Evolutionary conservation across 2,329 filamentous ascomycete genomes (phyloP), one percentile per base, ranked within the genome.

Genomic region (Alternaria longipes): DNA sequence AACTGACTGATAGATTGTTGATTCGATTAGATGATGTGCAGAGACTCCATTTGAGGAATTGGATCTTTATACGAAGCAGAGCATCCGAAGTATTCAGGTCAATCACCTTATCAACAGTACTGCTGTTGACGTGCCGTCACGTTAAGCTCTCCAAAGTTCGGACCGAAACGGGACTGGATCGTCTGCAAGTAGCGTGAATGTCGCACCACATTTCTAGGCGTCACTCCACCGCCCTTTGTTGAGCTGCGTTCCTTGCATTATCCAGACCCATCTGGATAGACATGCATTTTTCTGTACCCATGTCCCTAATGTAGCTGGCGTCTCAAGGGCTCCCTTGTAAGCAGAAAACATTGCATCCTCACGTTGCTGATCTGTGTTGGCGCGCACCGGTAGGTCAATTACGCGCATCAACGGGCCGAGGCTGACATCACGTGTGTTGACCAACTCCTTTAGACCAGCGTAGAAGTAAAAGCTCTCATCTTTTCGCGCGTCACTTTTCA

Each of bases 201-300:
- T 69, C 65, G 67, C 68, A 68, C 68, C 68, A 72, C 66, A 60
- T 62, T 54, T 30, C 59, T 46, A 11, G 56, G 54, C 22, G 50
- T 71, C 70, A 72, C 63, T 60, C 67, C 70, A 70, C 46, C 46
- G 32, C 32, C 46, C 16, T 38, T 50, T 50, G 46, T 36, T 50
- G 46, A 50, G 1, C 30, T 50, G 20, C 8, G 45, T 50, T 7
- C 8, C 30, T 42, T 42, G 20, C 40, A 42, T 42, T 20, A 22
- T 16, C 20, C 40, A 24, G 40, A 16, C 40, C 40, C 16, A 24
- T 24, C 8, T 50, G 8, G 22, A 38, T 8, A 36, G 3, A 5
- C 7, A 11, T 24, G 20, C 46, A 36, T 5, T 3, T 22, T 12
- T 50, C 46, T 42, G 40, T 20, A 42, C 16, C 11, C 8, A 4